Conservation (phyloP, 441 rosid genomes). For the Adansonia rubrostipa region DNA sequence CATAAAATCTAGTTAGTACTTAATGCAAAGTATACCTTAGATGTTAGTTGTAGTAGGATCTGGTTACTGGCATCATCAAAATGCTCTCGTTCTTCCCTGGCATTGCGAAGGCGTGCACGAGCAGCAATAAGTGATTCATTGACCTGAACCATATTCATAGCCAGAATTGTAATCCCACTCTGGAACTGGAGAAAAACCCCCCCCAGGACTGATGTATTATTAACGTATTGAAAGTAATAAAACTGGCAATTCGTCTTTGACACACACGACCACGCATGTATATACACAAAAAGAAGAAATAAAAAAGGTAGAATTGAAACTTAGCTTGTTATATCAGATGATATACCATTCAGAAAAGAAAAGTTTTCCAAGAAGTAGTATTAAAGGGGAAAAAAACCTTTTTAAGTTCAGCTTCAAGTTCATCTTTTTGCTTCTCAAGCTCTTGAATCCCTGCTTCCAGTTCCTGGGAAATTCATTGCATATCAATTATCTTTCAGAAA, state of each 20-base stretch:
- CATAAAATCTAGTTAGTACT: constrained; percentile 16
- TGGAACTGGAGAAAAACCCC: constrained; percentile 5
- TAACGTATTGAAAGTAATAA: neutral
- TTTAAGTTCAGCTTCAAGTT: constrained; percentile 78
- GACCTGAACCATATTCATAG: constrained; percentile 49
- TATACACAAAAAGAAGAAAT: neutral
- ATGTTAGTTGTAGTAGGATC: constrained; percentile 71
- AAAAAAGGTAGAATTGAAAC: constrained; percentile 16
- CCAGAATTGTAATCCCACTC: constrained; percentile 23
- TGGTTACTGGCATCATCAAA: constrained; percentile 89
- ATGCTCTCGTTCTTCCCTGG: constrained; percentile 86
- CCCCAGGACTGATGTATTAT: neutral
- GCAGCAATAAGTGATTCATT: constrained; percentile 56
- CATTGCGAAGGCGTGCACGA: constrained; percentile 70
- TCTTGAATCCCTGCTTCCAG: constrained; percentile 57
- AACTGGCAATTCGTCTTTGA: constrained; percentile 8
- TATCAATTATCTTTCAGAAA: constrained; percentile 2
- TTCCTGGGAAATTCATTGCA: constrained; percentile 57
- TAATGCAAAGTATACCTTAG: constrained; percentile 51
- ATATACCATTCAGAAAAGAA: constrained; percentile 10
- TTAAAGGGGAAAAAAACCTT: constrained; percentile 44
- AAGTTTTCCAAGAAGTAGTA: neutral
- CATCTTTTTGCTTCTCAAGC: constrained; percentile 69
- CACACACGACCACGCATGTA: neutral
- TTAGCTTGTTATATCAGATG: neutral